phyloP scores from a whole-genome alignment of 441 rosid genomes.

The Mallotus repandus region DNA sequence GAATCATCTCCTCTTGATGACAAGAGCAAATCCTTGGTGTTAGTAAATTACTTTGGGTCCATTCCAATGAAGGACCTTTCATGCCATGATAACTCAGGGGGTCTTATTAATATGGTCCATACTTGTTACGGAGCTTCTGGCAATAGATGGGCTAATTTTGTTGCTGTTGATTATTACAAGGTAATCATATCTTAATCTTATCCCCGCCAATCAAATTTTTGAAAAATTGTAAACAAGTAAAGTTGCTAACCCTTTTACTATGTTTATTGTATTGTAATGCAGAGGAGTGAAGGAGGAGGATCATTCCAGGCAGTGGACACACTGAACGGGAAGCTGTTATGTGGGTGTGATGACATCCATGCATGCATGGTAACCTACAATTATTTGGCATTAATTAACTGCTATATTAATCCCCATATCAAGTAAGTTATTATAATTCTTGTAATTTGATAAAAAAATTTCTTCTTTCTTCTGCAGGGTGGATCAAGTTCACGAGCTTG shows the following conservation, averaged over 20 bases:
- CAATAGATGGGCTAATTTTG: slow-evolving; percentile 54
- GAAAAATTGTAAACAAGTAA: too few species aligned
- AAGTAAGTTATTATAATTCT: background rate
- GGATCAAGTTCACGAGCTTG: slow-evolving; percentile 48
- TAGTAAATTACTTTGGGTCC: slow-evolving; percentile 43
- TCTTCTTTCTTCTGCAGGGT: slow-evolving; percentile 30
- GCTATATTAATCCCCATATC: background rate
- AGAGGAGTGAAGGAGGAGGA: slow-evolving; percentile 59
- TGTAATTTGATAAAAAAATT: background rate
- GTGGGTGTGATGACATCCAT: slow-evolving; percentile 51
- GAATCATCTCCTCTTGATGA: slow-evolving; percentile 43
- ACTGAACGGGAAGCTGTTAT: slow-evolving; percentile 46
- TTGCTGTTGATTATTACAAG: slow-evolving; percentile 52
- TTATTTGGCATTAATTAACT: background rate
- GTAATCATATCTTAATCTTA: slow-evolving; percentile 12
- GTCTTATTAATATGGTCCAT: slow-evolving; percentile 34
- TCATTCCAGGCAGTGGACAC: slow-evolving; percentile 50
- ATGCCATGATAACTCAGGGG: slow-evolving; percentile 39
- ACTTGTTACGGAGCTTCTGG: slow-evolving; percentile 41
- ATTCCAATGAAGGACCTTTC: slow-evolving; percentile 28
- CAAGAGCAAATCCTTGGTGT: slow-evolving; percentile 39
- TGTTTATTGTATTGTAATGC: background rate
- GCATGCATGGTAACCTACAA: slow-evolving; percentile 33
- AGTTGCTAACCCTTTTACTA: too few species aligned
- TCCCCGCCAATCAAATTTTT: background rate